These are phyloP conservation scores for Suillus luteus DNA, from an alignment of 768 basidiomycete genomes.

Conservation along the genomic window DNA sequence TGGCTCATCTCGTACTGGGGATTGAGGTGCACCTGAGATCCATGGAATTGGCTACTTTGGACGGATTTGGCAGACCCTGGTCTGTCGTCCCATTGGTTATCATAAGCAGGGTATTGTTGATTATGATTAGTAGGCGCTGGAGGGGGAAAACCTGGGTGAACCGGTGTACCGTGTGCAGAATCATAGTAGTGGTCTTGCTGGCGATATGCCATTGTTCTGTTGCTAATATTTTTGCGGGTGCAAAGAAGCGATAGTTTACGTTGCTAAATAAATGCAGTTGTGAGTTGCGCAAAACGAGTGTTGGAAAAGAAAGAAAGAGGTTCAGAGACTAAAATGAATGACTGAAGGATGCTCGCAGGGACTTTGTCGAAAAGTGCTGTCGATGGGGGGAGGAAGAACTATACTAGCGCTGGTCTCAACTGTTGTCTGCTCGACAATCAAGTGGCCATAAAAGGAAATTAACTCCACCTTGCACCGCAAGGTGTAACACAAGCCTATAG, in stretches of 20 bases:
- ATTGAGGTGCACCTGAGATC: slow-evolving; percentile 75
- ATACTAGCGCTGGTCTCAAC: background rate
- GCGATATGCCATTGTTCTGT: slow-evolving; percentile 51
- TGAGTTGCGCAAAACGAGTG: slow-evolving; percentile 8
- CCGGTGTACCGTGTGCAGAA: slow-evolving; percentile 24
- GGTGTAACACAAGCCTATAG: background rate
- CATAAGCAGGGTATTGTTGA: slow-evolving; percentile 45
- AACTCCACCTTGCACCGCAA: background rate
- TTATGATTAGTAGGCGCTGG: slow-evolving; percentile 27
- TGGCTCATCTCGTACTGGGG: slow-evolving; percentile 62
- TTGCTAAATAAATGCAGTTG: background rate
- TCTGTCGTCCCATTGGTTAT: slow-evolving; percentile 49
- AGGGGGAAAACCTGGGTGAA: slow-evolving; percentile 41
- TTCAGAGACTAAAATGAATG: slow-evolving; percentile 17
- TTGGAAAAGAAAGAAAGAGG: background rate
- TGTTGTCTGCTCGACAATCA: slow-evolving; percentile 14
- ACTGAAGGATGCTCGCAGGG: slow-evolving; percentile 12
- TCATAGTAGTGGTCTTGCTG: slow-evolving; percentile 53
- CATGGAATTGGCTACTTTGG: slow-evolving; percentile 57
- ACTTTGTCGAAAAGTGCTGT: slow-evolving; percentile 13
- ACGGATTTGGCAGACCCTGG: slow-evolving; percentile 54
- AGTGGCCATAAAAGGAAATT: slow-evolving; percentile 9
- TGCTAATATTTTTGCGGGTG: background rate
- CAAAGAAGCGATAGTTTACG: background rate
- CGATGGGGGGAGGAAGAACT: slow-evolving; percentile 10